Percentiles rank a stretch among this genome's conserved stretches.
Conservation (phyloP, 2,329 filamentous ascomycete species). For the Colletotrichum aenigma region DNA sequence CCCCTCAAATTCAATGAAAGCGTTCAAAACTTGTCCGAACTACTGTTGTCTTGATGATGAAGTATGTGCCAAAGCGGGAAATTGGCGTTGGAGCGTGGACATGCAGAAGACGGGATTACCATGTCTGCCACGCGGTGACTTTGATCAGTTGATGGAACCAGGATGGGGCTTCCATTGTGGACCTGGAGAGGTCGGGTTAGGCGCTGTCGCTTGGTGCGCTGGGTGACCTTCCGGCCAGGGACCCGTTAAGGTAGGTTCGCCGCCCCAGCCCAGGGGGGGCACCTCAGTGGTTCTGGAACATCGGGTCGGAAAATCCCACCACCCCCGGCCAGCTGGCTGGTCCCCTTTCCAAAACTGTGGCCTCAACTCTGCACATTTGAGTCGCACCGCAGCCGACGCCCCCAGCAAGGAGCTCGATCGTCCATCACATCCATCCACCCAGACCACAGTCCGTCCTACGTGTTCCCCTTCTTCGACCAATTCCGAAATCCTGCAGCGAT, state of each 20-base stretch:
- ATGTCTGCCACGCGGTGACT: slow-evolving; percentile 6
- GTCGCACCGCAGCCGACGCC: slow-evolving; percentile 14
- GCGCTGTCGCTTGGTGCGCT: not conserved
- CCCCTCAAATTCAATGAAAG: slow-evolving; percentile 11
- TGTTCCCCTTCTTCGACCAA: not conserved
- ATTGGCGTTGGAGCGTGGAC: not conserved
- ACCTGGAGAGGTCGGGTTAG: not conserved
- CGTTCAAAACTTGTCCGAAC: not conserved
- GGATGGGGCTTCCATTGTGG: not conserved
- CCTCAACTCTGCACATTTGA: slow-evolving; percentile 40
- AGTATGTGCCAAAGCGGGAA: not conserved
- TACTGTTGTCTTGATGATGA: not conserved
- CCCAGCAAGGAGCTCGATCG: not conserved
- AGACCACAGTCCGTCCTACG: slow-evolving; percentile 25
- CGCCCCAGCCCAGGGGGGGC: not conserved
- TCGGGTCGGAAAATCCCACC: slow-evolving; percentile 20
- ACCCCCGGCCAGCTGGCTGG: slow-evolving; percentile 26
- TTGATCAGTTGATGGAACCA: not conserved
- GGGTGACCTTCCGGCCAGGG: not conserved
- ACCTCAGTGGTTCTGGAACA: not conserved
- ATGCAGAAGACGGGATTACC: slow-evolving; percentile 3
- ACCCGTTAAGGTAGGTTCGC: slow-evolving; percentile 16
- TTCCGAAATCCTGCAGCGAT: slow-evolving; percentile 35
- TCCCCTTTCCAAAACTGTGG: slow-evolving; percentile 46
- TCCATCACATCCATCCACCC: slow-evolving; percentile 14